These are phyloP conservation scores for Colletotrichum sojae DNA, from an alignment of 2,329 filamentous ascomycete genomes.

Conservation along the genomic window DNA sequence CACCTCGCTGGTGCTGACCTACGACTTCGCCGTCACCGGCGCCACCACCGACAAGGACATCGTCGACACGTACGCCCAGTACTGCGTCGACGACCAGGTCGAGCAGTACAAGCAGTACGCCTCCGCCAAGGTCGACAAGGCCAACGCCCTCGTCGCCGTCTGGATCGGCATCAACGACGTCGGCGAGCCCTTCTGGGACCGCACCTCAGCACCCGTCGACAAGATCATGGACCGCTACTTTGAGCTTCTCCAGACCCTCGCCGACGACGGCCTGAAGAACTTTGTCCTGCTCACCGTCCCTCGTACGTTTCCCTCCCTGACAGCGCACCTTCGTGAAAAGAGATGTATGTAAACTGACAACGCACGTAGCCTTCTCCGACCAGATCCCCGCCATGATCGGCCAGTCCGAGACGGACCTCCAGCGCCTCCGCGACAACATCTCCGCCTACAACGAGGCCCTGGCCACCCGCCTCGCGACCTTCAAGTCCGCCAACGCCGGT, in stretches of 20 bases:
- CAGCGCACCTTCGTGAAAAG: too few relatives aligned
- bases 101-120: constrained; percentile 53
- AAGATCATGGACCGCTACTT: constrained; percentile 62
- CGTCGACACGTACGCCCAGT: constrained; percentile 63
- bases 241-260: constrained; percentile 57
- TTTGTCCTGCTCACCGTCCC: constrained; percentile 65
- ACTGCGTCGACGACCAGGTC: constrained; percentile 69
- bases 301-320: constrained; percentile 45
- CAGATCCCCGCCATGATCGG: constrained; percentile 53
- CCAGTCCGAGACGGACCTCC: constrained; percentile 37
- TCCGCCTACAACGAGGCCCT: constrained; percentile 57
- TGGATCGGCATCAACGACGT: constrained; percentile 72
- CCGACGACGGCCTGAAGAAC: constrained; percentile 59
- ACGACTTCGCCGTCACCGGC: constrained; percentile 66
- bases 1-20: constrained; percentile 56
- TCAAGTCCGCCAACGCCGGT: constrained; percentile 52
- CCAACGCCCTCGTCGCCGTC: constrained; percentile 60
- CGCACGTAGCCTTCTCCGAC: constrained; percentile 47
- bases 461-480: constrained; percentile 46
- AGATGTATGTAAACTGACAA: background rate
- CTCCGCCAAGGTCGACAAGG: constrained; percentile 57
- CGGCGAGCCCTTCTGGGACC: constrained; percentile 60
- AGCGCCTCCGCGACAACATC: constrained; percentile 43
- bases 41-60: constrained; percentile 65
- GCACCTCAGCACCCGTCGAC: constrained; percentile 46